Base-by-base conservation (phyloP, 208 protist species). In the Trypanosoma melophagium region DNA sequence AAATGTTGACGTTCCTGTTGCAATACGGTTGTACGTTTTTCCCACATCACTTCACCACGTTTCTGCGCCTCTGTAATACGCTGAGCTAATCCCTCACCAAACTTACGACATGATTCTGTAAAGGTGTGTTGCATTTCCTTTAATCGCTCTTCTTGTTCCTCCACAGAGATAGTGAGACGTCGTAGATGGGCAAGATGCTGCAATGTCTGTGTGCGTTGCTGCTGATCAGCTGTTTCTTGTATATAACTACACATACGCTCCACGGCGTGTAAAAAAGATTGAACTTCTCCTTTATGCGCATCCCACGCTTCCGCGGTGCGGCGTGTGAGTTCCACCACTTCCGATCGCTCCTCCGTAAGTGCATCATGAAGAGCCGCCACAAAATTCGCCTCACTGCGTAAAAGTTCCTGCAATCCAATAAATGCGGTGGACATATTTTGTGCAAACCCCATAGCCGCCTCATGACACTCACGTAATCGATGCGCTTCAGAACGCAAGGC, bases 1-100 rank as follows among this genome's bases (percentile, higher is more conserved):
- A 80, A 59, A 69, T 83, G 79, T 42, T 77, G 60, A 22, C 74
- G 73, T 64, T 93, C 81, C 31, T 74, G 70, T 55, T 78, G 72
- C 0, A 82, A 59, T 35, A 72, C 60, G 38, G 55, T 61, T 22
- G 74, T 69, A 63, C 81, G 86, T 53, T 65, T 49, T 57, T 81
- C 69, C 87, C 87, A 94, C 69, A 69, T 60, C 35, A 62, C 76
- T 51, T 94, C 82, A 68, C 83, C 89, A 41, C 80, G 63, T 60
- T 79, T 55, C 71, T 88, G 81, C 1, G 86, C 83, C 3, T 71
- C 77, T 12, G 58, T 65, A 57, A 94, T 71, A 61, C 84, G 83
- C 58, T 84, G 70, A 3, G 81, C 79, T 12, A 94, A 58, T 40
- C 71, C 65, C 31, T 71, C 76, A 9, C 71, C 76, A 79, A 90